These are phyloP conservation scores for Mortierella sp. DNA, from an alignment of 371 early-diverging fungal species.

Conservation along the genomic window DNA sequence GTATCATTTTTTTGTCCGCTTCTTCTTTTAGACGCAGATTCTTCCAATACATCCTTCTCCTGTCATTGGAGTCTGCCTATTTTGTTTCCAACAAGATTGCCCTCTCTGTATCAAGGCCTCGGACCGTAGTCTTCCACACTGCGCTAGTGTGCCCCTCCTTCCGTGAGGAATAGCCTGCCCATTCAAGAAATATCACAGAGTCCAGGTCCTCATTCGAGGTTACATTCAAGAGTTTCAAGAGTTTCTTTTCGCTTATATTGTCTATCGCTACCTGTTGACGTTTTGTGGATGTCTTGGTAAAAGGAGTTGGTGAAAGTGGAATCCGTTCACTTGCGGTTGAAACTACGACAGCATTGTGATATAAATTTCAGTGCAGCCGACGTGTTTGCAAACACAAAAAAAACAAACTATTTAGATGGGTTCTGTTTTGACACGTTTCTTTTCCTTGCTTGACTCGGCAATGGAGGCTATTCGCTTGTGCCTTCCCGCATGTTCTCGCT, in stretches of 20 bases:
- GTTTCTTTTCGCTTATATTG: constrained; percentile 10
- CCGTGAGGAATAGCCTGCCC: constrained; percentile 36
- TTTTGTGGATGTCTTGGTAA: constrained; percentile 5
- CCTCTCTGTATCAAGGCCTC: constrained; percentile 29
- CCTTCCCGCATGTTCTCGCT: no score
- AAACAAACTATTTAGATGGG: no score
- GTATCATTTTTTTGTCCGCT: constrained; percentile 32
- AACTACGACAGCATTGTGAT: no score
- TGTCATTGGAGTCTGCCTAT: constrained; percentile 33
- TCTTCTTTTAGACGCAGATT: constrained; percentile 31
- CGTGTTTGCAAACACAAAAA: no score
- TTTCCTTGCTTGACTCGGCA: no score
- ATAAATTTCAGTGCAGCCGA: no score
- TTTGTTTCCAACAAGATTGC: constrained; percentile 24
- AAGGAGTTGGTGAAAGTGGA: no score
- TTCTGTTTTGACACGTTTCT: no score
- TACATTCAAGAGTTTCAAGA: constrained; percentile 23
- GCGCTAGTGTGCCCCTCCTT: constrained; percentile 26
- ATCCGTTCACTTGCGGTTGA: no score
- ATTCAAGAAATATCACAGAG: constrained; percentile 37
- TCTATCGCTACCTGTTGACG: constrained; percentile 13
- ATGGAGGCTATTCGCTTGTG: no score
- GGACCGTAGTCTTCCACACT: constrained; percentile 36
- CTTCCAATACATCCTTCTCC: constrained; percentile 33
- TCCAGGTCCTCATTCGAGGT: constrained; percentile 28